Evolutionary conservation across 768 basidiomycete genomes (phyloP).

Genomic region (Boletus tylopilopsis): DNA sequence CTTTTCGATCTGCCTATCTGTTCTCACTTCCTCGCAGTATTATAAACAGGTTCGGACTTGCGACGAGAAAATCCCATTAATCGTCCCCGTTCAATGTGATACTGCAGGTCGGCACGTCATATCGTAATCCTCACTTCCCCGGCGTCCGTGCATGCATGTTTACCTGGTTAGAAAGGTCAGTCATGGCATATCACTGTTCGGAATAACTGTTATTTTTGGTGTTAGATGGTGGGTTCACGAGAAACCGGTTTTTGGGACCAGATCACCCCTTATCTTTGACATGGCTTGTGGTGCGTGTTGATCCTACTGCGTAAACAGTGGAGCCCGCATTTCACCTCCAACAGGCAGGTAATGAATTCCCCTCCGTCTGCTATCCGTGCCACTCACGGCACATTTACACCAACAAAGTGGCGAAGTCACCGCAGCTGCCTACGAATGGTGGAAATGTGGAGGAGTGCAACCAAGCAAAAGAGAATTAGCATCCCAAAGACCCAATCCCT

Average conservation of each 20-base stretch:
- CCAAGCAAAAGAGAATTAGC: conserved; percentile 8
- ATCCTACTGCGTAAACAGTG: background rate
- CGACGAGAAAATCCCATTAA: background rate
- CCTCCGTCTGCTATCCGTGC: conserved; percentile 22
- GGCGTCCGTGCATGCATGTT: conserved; percentile 56
- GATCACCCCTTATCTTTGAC: conserved; percentile 25
- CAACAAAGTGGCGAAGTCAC: conserved; percentile 60
- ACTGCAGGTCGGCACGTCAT: conserved; percentile 53
- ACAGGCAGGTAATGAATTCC: conserved; percentile 22
- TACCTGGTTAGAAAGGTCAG: conserved; percentile 49
- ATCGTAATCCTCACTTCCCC: conserved; percentile 72
- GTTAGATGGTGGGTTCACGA: conserved; percentile 27
- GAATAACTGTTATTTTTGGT: conserved; percentile 18
- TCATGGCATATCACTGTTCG: background rate
- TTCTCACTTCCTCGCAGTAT: conserved; percentile 18
- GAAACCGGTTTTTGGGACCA: conserved; percentile 3
- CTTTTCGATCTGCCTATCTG: background rate
- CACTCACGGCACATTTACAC: background rate
- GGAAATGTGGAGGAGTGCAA: conserved; percentile 35
- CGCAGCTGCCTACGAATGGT: conserved; percentile 58
- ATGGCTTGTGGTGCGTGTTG: conserved; percentile 27
- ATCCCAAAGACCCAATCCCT: background rate
- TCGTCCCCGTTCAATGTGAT: background rate
- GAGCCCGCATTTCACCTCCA: background rate
- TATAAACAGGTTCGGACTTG: conserved; percentile 24